Percentiles rank a stretch among this genome's conserved stretches.
Evolutionary conservation across 2,329 filamentous ascomycete genomes (phyloP).

Genomic region (Cytospora piceicola): DNA sequence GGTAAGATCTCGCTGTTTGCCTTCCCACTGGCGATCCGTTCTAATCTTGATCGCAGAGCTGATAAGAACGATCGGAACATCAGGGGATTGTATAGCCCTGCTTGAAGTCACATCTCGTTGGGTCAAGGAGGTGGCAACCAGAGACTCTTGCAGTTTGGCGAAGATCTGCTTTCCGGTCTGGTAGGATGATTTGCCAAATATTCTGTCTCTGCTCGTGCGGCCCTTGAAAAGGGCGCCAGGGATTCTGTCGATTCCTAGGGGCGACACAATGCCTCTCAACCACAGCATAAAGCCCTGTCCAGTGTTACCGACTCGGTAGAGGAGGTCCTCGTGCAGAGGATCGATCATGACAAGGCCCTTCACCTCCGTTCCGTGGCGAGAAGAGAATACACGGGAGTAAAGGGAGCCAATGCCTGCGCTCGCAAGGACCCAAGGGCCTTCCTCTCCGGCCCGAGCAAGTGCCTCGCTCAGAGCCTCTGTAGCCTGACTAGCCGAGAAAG

Average conservation of each 20-base stretch:
- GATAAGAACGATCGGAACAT: conserved; percentile 77
- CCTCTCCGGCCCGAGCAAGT: conserved; percentile 76
- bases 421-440: conserved; percentile 86
- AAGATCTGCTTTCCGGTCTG: conserved; percentile 85
- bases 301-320: conserved; percentile 68
- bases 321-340: conserved; percentile 83
- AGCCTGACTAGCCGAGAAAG: conserved; percentile 91
- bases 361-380: conserved; percentile 75
- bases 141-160: conserved; percentile 87
- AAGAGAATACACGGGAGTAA: conserved; percentile 89
- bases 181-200: conserved; percentile 79
- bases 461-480: conserved; percentile 87
- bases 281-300: conserved; percentile 82
- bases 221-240: conserved; percentile 81
- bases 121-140: conserved; percentile 83
- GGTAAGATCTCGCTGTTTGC: conserved; percentile 83
- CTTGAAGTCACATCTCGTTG: conserved; percentile 81
- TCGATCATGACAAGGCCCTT: conserved; percentile 85
- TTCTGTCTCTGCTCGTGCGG: conserved; percentile 78
- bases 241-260: conserved; percentile 81
- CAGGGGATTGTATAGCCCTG: conserved; percentile 74
- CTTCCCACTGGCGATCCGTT: conserved; percentile 73
- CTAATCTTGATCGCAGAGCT: conserved; percentile 77
- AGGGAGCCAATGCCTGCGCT: conserved; percentile 86
- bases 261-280: conserved; percentile 83